A percentile compares a stretch with the other conserved stretches of the same genome.
Evolutionary conservation across 805 yeast species (phyloP).

Genomic region (Wickerhamomyces mucosus): DNA sequence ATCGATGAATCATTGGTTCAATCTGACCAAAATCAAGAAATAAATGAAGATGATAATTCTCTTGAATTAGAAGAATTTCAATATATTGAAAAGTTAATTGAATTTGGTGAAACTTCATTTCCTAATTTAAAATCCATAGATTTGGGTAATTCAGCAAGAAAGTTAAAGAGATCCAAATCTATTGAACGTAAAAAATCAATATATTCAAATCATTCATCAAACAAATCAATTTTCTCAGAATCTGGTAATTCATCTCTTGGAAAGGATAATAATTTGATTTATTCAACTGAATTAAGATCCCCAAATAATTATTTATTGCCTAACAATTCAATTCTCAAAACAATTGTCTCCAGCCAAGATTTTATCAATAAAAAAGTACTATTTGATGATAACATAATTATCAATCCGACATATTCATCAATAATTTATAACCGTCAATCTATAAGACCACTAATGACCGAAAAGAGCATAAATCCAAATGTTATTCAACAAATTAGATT

Average conservation of each 20-base stretch:
- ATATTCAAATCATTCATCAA: conserved; percentile 19
- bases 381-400: neutral
- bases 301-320: conserved; percentile 8
- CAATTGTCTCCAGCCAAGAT: too few species aligned
- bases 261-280: conserved; percentile 11
- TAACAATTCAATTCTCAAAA: neutral
- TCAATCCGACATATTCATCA: conserved; percentile 34
- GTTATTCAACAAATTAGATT: conserved; percentile 46
- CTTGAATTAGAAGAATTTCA: conserved; percentile 24
- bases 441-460: conserved; percentile 30
- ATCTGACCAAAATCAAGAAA: neutral
- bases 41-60: conserved; percentile 8
- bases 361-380: neutral
- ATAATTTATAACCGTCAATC: conserved; percentile 44
- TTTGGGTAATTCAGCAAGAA: conserved; percentile 21
- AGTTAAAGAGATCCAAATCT: conserved; percentile 25
- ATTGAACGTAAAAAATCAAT: conserved; percentile 26
- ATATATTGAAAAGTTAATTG: conserved; percentile 29
- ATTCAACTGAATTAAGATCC: conserved; percentile 7
- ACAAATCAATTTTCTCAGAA: conserved; percentile 5
- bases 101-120: conserved; percentile 31
- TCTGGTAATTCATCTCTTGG: neutral
- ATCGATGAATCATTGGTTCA: conserved; percentile 1
- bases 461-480: conserved; percentile 37
- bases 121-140: conserved; percentile 22